Evolutionary conservation across 1,284 basidiomycete genomes (phyloP), one percentile per base, ranked within the genome.

Genomic region (Porodaedalea pini): DNA sequence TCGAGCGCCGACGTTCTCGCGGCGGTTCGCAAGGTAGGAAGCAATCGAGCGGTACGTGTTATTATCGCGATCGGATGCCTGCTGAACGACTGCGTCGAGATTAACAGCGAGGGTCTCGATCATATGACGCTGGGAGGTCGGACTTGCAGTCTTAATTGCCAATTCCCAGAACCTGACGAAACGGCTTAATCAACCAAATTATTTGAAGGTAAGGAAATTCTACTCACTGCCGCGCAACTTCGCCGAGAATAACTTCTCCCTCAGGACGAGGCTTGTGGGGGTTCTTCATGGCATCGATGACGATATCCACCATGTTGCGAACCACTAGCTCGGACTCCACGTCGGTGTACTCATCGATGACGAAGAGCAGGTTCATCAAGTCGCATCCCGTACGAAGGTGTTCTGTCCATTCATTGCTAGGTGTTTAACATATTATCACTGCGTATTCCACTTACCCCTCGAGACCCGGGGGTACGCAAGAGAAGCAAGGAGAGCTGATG

Each of bases 51-150:
- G 40, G 40, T 17, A 17, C 23, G 17, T 43, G 40, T n/a, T 6
- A n/a, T 4, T 43, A 4, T 43, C 40, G 17, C 40, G 5, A 21
- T 43, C 40, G n/a, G 73, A 69, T n/a, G 80, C 74, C 67, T 85
- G 76, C 29, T 77, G 73, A 41, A 75, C 77, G 57, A 81, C 77
- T 25, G 81, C 73, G 59, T 80, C 72, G 61, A 83, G 81, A 69
- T 83, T 84, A 11, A 78, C 64, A 25, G 72, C 73, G 60, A 82
- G 69, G 2, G 76, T 79, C 57, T 83, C 78, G 63, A 81, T n/a
- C n/a, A n/a, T n/a, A n/a, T n/a, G n/a, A n/a, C n/a, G n/a, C n/a
- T n/a, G n/a, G n/a, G n/a, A n/a, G n/a, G n/a, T n/a, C n/a, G n/a
- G n/a, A n/a, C n/a, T n/a, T n/a, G n/a, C n/a, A n/a, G n/a, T n/a